phyloP scores from a whole-genome alignment of 345 rosid species.

The Trapa incisa region DNA sequence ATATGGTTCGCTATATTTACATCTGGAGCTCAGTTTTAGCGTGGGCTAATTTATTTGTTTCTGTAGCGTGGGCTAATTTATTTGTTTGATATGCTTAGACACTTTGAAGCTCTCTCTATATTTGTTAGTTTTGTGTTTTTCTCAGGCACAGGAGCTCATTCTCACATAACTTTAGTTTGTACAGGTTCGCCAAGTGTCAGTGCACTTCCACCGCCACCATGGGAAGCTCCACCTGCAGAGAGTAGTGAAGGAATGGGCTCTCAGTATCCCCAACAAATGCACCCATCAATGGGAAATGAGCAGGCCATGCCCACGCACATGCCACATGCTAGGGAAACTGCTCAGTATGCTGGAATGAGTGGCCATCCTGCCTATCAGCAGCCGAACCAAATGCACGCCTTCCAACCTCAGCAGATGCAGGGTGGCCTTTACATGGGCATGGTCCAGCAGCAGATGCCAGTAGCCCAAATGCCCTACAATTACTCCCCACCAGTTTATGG shows the following conservation, averaged over 20 bases:
- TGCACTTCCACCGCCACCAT: slow-evolving; percentile 86
- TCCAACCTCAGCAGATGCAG: slow-evolving; percentile 36
- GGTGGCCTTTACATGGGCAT: slow-evolving; percentile 54
- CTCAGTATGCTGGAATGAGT: slow-evolving; percentile 13
- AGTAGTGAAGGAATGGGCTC: slow-evolving; percentile 32
- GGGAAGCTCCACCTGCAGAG: slow-evolving; percentile 83
- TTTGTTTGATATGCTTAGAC: neutral
- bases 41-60: neutral
- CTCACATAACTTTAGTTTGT: slow-evolving; percentile 4
- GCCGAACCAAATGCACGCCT: slow-evolving; percentile 29
- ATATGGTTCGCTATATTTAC: slow-evolving; percentile 36
- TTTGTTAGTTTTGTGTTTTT: neutral
- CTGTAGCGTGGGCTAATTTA: neutral
- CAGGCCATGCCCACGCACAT: slow-evolving; percentile 53
- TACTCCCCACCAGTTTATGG: slow-evolving; percentile 61
- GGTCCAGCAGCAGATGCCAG: slow-evolving; percentile 39
- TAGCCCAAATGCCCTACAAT: slow-evolving; percentile 29
- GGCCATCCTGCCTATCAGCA: slow-evolving; percentile 19
- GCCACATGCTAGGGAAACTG: slow-evolving; percentile 35
- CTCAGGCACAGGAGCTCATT: neutral
- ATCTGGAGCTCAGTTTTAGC: neutral
- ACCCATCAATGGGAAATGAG: slow-evolving; percentile 32
- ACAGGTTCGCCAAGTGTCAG: slow-evolving; percentile 47
- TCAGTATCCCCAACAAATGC: slow-evolving; percentile 55
- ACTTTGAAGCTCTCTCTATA: neutral